phyloP scores from a whole-genome alignment of 257 asterid species.

The Henckelia pumila region DNA sequence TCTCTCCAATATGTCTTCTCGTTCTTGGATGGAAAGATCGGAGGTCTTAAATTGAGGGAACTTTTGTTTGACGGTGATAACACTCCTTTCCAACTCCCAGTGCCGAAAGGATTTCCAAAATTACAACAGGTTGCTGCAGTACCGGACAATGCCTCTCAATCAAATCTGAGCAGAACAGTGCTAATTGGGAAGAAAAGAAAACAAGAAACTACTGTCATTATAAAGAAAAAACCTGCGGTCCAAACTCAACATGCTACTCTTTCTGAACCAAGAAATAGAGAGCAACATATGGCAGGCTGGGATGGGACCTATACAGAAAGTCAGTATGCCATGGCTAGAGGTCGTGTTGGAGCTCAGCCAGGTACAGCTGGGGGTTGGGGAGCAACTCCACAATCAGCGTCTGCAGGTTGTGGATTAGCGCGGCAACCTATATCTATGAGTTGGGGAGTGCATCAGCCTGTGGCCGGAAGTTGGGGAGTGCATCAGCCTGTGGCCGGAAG shows the following conservation, averaged over 20 bases:
- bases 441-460: no score
- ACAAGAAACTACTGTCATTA: constrained; percentile 1
- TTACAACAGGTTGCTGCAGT: constrained; percentile 14
- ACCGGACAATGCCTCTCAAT: constrained; percentile 22
- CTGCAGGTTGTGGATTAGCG: neutral
- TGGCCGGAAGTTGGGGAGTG: no score
- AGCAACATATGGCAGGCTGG: constrained; percentile 6
- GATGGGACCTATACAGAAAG: neutral
- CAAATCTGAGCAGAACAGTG: constrained; percentile 22
- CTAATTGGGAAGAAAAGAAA: constrained; percentile 31
- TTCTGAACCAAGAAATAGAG: constrained; percentile 6
- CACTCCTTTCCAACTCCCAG: constrained; percentile 18
- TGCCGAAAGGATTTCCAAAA: constrained; percentile 25
- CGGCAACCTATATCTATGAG: neutral
- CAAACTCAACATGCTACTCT: constrained; percentile 17
- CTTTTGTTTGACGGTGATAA: constrained; percentile 56
- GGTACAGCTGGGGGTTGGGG: constrained; percentile 13
- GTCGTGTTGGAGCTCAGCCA: neutral
- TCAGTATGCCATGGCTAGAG: neutral
- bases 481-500: neutral
- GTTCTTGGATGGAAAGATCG: constrained; percentile 53
- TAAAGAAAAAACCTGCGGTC: constrained; percentile 6
- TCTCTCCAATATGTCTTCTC: constrained; percentile 44
- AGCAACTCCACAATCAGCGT: neutral
- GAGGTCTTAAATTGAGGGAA: constrained; percentile 43